These are phyloP conservation scores for Corymbia citriodora DNA, from an alignment of 441 rosid genomes.

Conservation along the genomic window DNA sequence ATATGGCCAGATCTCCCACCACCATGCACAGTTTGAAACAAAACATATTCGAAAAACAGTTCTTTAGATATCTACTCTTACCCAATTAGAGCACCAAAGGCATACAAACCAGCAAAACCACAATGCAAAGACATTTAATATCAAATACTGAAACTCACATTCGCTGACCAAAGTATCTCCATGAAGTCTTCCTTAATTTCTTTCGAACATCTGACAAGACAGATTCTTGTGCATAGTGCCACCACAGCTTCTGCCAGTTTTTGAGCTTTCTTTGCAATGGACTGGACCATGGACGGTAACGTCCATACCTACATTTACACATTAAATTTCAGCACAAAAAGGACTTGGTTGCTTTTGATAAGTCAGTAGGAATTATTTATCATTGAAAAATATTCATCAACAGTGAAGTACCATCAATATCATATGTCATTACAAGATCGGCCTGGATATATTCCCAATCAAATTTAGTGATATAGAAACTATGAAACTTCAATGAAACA, in stretches of 20 bases:
- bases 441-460: neutral
- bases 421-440: neutral
- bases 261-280: conserved; percentile 50
- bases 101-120: neutral
- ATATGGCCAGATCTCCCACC: neutral
- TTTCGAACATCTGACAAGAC: conserved; percentile 66
- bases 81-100: neutral
- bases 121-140: neutral
- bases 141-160: conserved; percentile 42
- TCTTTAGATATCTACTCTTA: neutral
- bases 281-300: conserved; percentile 74
- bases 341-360: neutral
- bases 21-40: neutral
- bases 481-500: neutral
- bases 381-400: neutral
- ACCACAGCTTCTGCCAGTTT: conserved; percentile 88
- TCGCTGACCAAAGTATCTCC: conserved; percentile 81
- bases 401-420: neutral
- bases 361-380: neutral
- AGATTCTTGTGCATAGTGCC: conserved; percentile 88
- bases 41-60: neutral
- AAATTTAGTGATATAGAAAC: neutral
- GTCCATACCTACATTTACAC: conserved; percentile 68
- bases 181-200: conserved; percentile 79
- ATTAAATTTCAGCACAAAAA: neutral